Base-by-base conservation (phyloP, 2,329 filamentous ascomycete genomes). In the Berkeleyomyces basicola region DNA sequence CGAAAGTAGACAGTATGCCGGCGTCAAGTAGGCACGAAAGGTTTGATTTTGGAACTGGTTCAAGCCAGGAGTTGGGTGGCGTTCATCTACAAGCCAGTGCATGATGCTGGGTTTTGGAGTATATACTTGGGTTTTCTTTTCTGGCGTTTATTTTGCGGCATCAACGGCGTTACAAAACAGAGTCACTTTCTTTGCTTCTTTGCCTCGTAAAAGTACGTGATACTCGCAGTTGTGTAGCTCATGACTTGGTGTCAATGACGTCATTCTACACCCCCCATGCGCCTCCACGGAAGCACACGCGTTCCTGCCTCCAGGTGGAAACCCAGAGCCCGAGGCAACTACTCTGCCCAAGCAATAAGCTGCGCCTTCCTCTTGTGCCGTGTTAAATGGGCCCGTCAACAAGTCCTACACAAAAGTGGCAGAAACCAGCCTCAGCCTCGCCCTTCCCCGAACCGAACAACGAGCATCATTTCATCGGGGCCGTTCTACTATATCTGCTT, bases 1-100 rank as follows among this genome's bases (percentile, higher is more conserved):
- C 77, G 81, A 64, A 78, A 79, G 68, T 78, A 72, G 68, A 64
- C 23, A 23, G 23, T 23, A 23, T 23, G 23, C 23, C 23, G 23
- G 23, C 23, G 2, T 23, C 23, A 23, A 23, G 23, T 23, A 23
- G 23, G 2, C 23, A 23, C 23, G 23, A 23, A 23, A 23, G 23
- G 23, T 58, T 7, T 9, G 14, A 14, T 11, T 37, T 46, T 46
- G 4, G 43, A n/a, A n/a, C 43, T 58, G 9, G 14, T n/a, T 58
- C 36, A 16, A 23, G 33, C 10, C 9, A 10, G 51, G 2, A 36
- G n/a, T 55, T 55, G 33, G n/a, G 7, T 23, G 51, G 11, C 16
- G 14, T 36, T n/a, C 39, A n/a, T 37, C 51, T 55, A n/a, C 43
- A 46, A 46, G 43, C 14, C 43, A n/a, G 43, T n/a, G 14, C 16